A percentile compares a stretch with the other conserved stretches of the same genome.
Evolutionary conservation across 2,329 filamentous ascomycete genomes (phyloP).

Genomic region (Diaporthe eres): DNA sequence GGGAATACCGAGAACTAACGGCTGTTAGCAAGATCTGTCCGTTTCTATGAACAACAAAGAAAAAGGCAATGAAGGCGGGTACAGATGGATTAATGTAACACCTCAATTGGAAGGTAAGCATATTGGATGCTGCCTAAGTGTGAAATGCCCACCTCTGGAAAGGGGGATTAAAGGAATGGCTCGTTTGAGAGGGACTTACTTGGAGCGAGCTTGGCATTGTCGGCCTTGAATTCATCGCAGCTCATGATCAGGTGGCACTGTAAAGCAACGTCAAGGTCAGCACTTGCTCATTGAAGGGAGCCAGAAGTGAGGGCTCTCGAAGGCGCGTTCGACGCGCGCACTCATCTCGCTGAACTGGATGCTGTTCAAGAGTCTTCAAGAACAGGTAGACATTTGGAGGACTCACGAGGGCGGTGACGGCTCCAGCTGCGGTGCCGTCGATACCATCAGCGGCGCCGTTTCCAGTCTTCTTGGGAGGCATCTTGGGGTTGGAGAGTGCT

Average conservation of each 20-base stretch:
- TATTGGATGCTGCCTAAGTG: background rate
- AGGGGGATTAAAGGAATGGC: background rate
- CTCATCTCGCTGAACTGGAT: background rate
- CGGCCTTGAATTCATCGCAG: constrained; percentile 24
- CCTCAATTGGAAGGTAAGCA: background rate
- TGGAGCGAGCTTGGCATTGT: constrained; percentile 19
- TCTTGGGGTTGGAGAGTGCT: background rate
- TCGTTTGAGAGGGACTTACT: background rate
- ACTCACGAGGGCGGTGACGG: background rate
- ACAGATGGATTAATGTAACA: background rate
- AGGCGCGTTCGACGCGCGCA: background rate
- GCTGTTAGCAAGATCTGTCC: background rate
- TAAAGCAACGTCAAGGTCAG: background rate
- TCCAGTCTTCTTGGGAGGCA: constrained; percentile 20
- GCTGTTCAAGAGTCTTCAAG: background rate
- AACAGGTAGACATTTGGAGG: background rate
- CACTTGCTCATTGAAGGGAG: background rate
- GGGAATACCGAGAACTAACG: background rate
- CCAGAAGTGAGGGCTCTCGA: no score
- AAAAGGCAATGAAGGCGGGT: background rate
- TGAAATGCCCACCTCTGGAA: background rate
- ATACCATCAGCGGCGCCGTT: background rate
- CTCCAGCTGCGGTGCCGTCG: background rate
- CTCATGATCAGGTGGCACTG: constrained; percentile 19
- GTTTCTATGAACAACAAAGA: background rate